Conservation (phyloP, 75 land plant species). For the Cryptomeria japonica region DNA sequence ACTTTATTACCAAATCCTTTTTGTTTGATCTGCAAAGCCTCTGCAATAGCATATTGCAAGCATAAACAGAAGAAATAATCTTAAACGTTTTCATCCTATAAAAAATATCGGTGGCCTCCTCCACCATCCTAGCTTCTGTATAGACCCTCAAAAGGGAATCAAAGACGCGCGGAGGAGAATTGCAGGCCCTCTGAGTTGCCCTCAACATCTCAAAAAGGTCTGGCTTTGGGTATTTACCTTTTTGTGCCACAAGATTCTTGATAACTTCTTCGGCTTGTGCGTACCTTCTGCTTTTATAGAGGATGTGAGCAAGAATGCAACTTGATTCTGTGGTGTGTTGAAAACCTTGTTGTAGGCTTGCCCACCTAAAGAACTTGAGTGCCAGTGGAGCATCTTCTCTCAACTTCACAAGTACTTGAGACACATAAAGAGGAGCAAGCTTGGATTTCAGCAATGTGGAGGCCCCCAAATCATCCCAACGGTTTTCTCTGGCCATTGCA, state of each 20-base stretch:
- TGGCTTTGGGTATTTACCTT: not conserved
- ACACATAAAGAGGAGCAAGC: slow-evolving; percentile 28
- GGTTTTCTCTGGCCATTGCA: slow-evolving; percentile 21
- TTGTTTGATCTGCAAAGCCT: slow-evolving; percentile 37
- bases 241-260: slow-evolving; percentile 15
- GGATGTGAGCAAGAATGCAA: slow-evolving; percentile 36
- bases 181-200: slow-evolving; percentile 17
- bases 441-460: slow-evolving; percentile 24
- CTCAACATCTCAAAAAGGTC: slow-evolving; percentile 30
- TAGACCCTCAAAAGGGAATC: slow-evolving; percentile 48
- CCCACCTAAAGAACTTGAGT: slow-evolving; percentile 46
- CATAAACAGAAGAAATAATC: slow-evolving; percentile 47
- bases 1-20: slow-evolving; percentile 22
- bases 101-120: slow-evolving; percentile 44
- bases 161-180: slow-evolving; percentile 42
- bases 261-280: slow-evolving; percentile 20
- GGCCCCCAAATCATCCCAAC: slow-evolving; percentile 25
- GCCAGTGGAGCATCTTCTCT: slow-evolving; percentile 29
- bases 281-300: slow-evolving; percentile 43
- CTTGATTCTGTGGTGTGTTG: slow-evolving; percentile 34
- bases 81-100: slow-evolving; percentile 44
- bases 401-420: slow-evolving; percentile 22
- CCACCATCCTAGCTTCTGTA: slow-evolving; percentile 34
- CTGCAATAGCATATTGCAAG: slow-evolving; percentile 66
- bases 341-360: slow-evolving; percentile 35